Evolutionary conservation across 2,329 filamentous ascomycete genomes (phyloP), one percentile per base, ranked within the genome.

Genomic region (Colletotrichum liaoningense): DNA sequence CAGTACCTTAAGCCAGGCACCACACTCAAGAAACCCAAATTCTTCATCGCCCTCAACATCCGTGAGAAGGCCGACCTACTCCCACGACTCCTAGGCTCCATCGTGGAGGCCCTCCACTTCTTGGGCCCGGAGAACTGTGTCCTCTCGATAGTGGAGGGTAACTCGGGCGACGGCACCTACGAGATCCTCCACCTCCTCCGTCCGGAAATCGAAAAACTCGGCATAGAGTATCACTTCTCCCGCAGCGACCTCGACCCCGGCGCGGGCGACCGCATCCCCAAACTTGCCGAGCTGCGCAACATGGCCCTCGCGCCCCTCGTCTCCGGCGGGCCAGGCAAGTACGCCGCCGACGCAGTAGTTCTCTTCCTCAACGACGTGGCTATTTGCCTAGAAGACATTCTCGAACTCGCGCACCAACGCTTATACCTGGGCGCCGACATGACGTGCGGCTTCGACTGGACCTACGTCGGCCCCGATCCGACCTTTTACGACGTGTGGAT

Each of bases 401-500:
- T 92, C 4, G 30, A 75, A 72, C 6, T 75, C 75, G 3, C 86
- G 88, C 49, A 79, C 78, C 2, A 89, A 88, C 8, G 86, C 88
- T 73, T 74, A 2, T 73, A 75, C 1, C 86, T 89, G 30, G 79
- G 77, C 1, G 89, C 89, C 3, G 86, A 91, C 76, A 90, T 91
- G 86, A 86, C 86, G 0, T 92, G 90, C 75, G 88, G 82, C 6
- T 87, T 92, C 84, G 89, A 92, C 78, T 92, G 89, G 88, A 85
- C 83, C 0, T 86, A 85, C 55, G 79, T 81, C 3, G 84, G 82
- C 0, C 65, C 66, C 0, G 80, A 86, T 2, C 85, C 86, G 0
- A 87, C 84, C 0, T 91, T 91, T 76, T 77, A 90, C 90, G 86
- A 86, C 85, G 0, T 92, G 89, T 76, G 88, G 83, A 81, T 90